Evolutionary conservation across 148 eudicot genomes (phyloP).

Genomic region (Persicaria tinctoria): DNA sequence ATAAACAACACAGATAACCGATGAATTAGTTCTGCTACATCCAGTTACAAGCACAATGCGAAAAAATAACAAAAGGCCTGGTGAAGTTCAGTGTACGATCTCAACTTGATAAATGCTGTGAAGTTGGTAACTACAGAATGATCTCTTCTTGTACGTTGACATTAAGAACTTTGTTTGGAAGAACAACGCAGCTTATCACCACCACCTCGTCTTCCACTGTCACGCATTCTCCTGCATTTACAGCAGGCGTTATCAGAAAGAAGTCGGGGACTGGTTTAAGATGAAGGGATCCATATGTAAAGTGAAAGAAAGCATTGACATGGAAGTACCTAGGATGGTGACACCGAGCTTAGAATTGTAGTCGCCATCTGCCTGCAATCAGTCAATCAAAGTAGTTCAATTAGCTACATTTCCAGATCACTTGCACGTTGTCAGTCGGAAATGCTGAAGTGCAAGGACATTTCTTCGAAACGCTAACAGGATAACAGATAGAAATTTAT

Average conservation of each 20-base stretch:
- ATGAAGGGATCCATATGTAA: not conserved
- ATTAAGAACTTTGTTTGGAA: conserved; percentile 71
- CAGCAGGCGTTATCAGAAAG: not conserved
- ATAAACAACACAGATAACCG: not conserved
- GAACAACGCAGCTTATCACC: conserved; percentile 53
- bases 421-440: too few species aligned
- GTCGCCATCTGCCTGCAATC: conserved; percentile 70
- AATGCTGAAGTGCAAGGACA: too few species aligned
- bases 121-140: conserved; percentile 27
- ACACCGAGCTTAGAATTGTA: conserved; percentile 73
- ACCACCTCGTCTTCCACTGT: conserved; percentile 68
- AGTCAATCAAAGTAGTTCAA: not conserved
- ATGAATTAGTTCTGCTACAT: not conserved
- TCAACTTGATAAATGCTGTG: not conserved
- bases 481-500: not conserved
- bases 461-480: too few species aligned
- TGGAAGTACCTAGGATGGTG: conserved; percentile 57
- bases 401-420: not conserved
- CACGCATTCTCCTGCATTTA: conserved; percentile 70
- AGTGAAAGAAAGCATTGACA: not conserved
- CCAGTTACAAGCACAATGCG: not conserved
- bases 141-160: conserved; percentile 72
- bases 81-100: not conserved
- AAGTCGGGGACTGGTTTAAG: not conserved
- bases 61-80: not conserved